phyloP scores from a whole-genome alignment of 2,329 filamentous ascomycete species.

The Beauveria sp. region DNA sequence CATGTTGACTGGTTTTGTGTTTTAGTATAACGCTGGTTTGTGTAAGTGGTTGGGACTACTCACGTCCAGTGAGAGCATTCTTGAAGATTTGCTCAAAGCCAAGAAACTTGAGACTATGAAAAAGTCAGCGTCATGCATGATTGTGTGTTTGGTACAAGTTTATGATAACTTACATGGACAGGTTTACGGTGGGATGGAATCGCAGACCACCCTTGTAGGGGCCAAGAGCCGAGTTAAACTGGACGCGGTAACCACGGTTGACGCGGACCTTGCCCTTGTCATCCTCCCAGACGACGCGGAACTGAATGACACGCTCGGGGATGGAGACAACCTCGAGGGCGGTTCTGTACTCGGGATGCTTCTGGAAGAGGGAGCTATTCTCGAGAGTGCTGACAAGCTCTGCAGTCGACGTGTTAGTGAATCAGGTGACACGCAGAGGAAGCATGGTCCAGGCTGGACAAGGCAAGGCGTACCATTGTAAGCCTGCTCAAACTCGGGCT shows the following conservation, averaged over 20 bases:
- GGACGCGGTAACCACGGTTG: slow-evolving; percentile 92
- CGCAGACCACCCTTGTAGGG: slow-evolving; percentile 97
- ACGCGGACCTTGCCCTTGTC: slow-evolving; percentile 84
- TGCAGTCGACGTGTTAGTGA: slow-evolving; percentile 27
- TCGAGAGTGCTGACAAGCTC: slow-evolving; percentile 94
- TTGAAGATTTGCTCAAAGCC: slow-evolving; percentile 99
- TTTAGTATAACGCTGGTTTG: slow-evolving; percentile 13
- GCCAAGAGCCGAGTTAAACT: slow-evolving; percentile 96
- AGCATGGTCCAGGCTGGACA: background rate
- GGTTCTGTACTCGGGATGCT: slow-evolving; percentile 90
- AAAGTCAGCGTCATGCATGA: slow-evolving; percentile 26
- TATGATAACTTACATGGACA: slow-evolving; percentile 45
- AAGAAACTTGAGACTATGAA: slow-evolving; percentile 74
- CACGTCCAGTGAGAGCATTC: slow-evolving; percentile 87
- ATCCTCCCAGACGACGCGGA: slow-evolving; percentile 95
- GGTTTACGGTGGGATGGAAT: slow-evolving; percentile 84
- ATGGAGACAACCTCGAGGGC: slow-evolving; percentile 82
- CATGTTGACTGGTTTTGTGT: slow-evolving; percentile 48
- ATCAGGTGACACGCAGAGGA: background rate
- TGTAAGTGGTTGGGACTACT: slow-evolving; percentile 41
- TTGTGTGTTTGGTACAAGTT: no score
- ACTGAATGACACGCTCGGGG: slow-evolving; percentile 93
- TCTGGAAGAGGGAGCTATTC: slow-evolving; percentile 84
- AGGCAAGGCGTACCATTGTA: slow-evolving; percentile 63
- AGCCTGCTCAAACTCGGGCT: slow-evolving; percentile 98